Evolutionary conservation across 2,329 filamentous ascomycete genomes (phyloP).

Genomic region (Zymoseptoria crescenta): DNA sequence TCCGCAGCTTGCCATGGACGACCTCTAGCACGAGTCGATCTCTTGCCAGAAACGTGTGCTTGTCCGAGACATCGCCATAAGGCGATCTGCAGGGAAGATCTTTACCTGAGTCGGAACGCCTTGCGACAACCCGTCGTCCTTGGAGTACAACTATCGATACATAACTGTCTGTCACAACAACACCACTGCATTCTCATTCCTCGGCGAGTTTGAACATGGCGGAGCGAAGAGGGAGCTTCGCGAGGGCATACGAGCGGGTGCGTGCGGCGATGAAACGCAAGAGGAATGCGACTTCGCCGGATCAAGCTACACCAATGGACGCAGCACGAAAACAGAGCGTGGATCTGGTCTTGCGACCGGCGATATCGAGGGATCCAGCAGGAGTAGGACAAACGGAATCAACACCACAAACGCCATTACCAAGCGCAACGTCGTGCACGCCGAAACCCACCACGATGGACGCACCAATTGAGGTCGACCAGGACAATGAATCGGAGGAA

Average conservation of each 20-base stretch:
- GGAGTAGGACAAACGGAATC: background rate
- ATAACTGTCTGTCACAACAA: background rate
- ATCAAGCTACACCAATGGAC: background rate
- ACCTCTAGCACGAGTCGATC: background rate
- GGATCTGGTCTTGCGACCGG: slow-evolving; percentile 2
- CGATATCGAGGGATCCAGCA: background rate
- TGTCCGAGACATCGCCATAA: background rate
- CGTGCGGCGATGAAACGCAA: slow-evolving; percentile 17
- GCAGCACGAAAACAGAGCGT: slow-evolving; percentile 3
- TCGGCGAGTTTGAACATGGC: slow-evolving; percentile 1
- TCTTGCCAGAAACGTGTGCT: background rate
- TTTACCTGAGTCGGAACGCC: background rate
- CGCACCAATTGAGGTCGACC: slow-evolving; percentile 12
- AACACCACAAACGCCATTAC: background rate
- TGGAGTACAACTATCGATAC: background rate
- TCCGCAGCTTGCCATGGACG: background rate
- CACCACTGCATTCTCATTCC: too few species aligned
- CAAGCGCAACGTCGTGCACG: background rate
- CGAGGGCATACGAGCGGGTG: slow-evolving; percentile 19
- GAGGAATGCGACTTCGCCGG: slow-evolving; percentile 7
- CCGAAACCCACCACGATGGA: slow-evolving; percentile 2
- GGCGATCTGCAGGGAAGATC: background rate
- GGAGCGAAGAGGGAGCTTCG: slow-evolving; percentile 17
- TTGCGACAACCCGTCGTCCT: background rate
- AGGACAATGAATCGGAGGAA: slow-evolving; percentile 15